Conservation (phyloP, 805 yeast species). For the Cyberlindnera mississippiensis region DNA sequence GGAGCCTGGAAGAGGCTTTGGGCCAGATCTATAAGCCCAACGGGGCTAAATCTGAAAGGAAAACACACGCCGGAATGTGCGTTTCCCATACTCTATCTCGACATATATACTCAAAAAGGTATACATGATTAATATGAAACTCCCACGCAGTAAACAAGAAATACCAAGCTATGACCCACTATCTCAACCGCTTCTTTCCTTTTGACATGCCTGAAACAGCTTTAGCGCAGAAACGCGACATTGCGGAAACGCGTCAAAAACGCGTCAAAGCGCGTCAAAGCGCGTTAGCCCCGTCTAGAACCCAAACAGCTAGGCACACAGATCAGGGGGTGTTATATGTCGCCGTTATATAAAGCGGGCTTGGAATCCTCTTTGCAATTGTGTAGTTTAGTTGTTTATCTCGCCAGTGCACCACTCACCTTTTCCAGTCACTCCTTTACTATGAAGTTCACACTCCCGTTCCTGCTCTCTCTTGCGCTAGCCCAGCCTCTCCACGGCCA, state of each 20-base stretch:
- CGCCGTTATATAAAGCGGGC: background rate
- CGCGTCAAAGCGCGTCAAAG: constrained; percentile 4
- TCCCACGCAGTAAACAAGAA: too few relatives aligned
- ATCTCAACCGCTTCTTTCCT: too few relatives aligned
- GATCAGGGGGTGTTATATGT: too few relatives aligned
- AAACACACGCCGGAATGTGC: too few relatives aligned
- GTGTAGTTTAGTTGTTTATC: background rate
- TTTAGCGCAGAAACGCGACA: constrained; percentile 8
- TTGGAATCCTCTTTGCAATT: too few relatives aligned
- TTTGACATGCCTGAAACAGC: too few relatives aligned
- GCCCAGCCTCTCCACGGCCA: constrained; percentile 37
- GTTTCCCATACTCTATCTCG: too few relatives aligned
- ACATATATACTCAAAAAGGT: too few relatives aligned
- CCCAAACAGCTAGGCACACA: background rate
- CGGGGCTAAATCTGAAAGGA: background rate
- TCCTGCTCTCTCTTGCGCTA: constrained; percentile 9
- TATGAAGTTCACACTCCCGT: constrained; percentile 15
- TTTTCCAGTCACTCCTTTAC: constrained; percentile 4
- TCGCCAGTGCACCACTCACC: constrained; percentile 1
- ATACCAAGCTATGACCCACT: too few relatives aligned
- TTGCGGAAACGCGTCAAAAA: background rate
- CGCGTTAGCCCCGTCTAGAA: background rate
- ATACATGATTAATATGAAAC: too few relatives aligned
- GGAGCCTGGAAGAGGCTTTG: too few relatives aligned
- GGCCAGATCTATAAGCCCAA: too few relatives aligned